Conservation (phyloP, 768 basidiomycete genomes). For the Lentinula raphanica region DNA sequence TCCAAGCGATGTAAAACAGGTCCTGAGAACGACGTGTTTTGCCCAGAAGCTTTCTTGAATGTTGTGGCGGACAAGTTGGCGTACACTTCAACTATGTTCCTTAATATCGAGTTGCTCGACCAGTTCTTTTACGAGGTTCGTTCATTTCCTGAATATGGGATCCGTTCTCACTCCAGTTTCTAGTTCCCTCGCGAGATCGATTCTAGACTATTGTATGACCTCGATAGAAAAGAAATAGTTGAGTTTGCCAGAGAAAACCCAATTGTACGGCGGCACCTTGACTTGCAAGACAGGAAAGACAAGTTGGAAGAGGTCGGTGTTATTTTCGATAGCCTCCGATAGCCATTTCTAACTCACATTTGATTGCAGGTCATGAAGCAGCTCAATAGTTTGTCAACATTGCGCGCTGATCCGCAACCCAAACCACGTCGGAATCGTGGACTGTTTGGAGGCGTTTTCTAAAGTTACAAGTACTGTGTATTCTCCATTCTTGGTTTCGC, state of each 20-base stretch:
- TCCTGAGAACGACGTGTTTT: slow-evolving; percentile 83
- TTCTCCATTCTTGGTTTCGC: not conserved
- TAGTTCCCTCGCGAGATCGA: slow-evolving; percentile 98
- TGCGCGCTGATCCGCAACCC: slow-evolving; percentile 78
- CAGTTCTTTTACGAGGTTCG: slow-evolving; percentile 97
- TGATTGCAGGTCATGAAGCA: slow-evolving; percentile 82
- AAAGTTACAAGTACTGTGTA: no score
- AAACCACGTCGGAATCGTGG: slow-evolving; percentile 70
- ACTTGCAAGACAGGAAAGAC: slow-evolving; percentile 94
- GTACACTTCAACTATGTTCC: slow-evolving; percentile 95
- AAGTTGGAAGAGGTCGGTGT: slow-evolving; percentile 82
- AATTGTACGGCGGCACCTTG: slow-evolving; percentile 76
- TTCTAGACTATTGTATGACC: slow-evolving; percentile 84
- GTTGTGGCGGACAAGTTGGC: slow-evolving; percentile 97
- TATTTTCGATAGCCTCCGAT: not conserved
- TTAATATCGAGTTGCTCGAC: slow-evolving; percentile 96
- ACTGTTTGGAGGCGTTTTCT: slow-evolving; percentile 75
- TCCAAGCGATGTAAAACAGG: slow-evolving; percentile 86
- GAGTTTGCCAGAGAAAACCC: slow-evolving; percentile 97
- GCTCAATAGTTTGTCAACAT: slow-evolving; percentile 83
- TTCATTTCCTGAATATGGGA: not conserved
- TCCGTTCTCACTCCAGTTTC: not conserved
- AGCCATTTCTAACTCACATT: not conserved
- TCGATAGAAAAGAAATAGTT: slow-evolving; percentile 85
- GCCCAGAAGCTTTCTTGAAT: slow-evolving; percentile 94